Percentiles rank a stretch among this genome's conserved stretches.
These are phyloP conservation scores for Colletotrichum sp. DNA, from an alignment of 2,329 filamentous ascomycete genomes.

Conservation along the genomic window DNA sequence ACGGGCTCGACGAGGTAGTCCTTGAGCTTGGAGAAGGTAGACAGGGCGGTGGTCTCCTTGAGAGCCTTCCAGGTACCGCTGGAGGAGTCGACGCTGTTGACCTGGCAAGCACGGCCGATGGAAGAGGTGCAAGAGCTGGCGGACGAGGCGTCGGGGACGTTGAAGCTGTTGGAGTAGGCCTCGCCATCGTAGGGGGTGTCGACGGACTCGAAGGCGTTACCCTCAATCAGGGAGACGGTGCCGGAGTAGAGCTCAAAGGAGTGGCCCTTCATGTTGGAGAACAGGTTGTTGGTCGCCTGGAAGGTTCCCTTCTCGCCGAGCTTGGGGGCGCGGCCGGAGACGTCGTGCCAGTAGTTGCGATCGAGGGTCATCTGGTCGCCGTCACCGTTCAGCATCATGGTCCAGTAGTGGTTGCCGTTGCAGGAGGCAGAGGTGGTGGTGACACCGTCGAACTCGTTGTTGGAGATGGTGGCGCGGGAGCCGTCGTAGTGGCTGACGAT, in stretches of 20 bases:
- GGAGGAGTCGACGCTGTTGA: slow-evolving; percentile 9
- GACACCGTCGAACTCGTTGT: slow-evolving; percentile 43
- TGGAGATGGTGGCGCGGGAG: slow-evolving; percentile 39
- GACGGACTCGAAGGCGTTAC: slow-evolving; percentile 29
- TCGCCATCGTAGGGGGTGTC: slow-evolving; percentile 36
- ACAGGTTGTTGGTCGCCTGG: slow-evolving; percentile 32
- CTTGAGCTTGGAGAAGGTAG: slow-evolving; percentile 8
- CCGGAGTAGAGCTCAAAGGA: slow-evolving; percentile 55
- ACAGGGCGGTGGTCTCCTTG: slow-evolving; percentile 23
- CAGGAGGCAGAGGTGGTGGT: slow-evolving; percentile 35
- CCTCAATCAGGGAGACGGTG: slow-evolving; percentile 27
- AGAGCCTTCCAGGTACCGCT: slow-evolving; percentile 28
- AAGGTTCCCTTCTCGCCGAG: slow-evolving; percentile 32
- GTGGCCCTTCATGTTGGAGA: slow-evolving; percentile 40
- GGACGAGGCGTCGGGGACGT: slow-evolving; percentile 26
- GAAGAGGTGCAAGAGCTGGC: slow-evolving; percentile 1
- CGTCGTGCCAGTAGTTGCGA: slow-evolving; percentile 31
- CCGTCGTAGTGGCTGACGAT: slow-evolving; percentile 39
- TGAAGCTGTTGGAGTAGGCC: slow-evolving; percentile 25
- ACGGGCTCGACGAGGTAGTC: slow-evolving; percentile 29
- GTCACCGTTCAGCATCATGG: slow-evolving; percentile 33
- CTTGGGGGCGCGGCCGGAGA: slow-evolving; percentile 32
- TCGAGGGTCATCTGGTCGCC: slow-evolving; percentile 41
- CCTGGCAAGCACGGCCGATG: slow-evolving; percentile 7
- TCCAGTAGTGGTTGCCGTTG: slow-evolving; percentile 37